Evolutionary conservation across 2,329 filamentous ascomycete species (phyloP), one percentile per base, ranked within the genome.

Genomic region (Thyridium curvatum): DNA sequence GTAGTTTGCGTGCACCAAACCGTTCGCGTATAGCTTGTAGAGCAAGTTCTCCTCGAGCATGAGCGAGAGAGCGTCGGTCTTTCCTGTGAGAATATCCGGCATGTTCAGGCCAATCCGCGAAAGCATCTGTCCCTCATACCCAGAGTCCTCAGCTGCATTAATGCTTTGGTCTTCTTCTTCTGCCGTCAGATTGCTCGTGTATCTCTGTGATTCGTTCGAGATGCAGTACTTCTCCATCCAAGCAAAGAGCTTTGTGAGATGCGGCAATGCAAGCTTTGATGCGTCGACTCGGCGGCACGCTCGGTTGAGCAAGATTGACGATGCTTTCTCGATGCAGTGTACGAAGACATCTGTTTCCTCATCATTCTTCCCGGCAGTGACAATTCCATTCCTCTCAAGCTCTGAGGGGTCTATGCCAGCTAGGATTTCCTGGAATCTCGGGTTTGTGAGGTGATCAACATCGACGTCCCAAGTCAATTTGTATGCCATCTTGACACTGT

Each of bases 21-120:
- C 8, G 43, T 46, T 45, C 31, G 4, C 28, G 37, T 66, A 63
- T 34, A 61, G 58, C 12, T 46, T 30, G 10, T 53, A 46, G 3
- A 66, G 46, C 34, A 63, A 41, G 21, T 53, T 46, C n/a, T 61
- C 52, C 32, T 56, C 45, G 15, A 50, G 49, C 35, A 67, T 46
- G 12, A 56, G 39, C 32, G 62, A 60, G 9, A 64, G 46, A n/a
- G 40, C 18, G 12, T 43, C 39, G 4, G 28, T 18, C 26, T 43
- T 34, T 7, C 35, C 38, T 0, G 31, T 38, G 13, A 44, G 13
- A 17, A 44, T 34, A n/a, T 18, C 30, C 8, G 32, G 12, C 12
- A 44, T 37, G 3, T 32, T 35, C 12, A 30, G 41, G 17, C 41
- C 41, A 26, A 43, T 40, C 3, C 31, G 34, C 14, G 41, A 26